Evolutionary conservation across 306 rosid species (phyloP).

Genomic region (Acmispon strigosus): DNA sequence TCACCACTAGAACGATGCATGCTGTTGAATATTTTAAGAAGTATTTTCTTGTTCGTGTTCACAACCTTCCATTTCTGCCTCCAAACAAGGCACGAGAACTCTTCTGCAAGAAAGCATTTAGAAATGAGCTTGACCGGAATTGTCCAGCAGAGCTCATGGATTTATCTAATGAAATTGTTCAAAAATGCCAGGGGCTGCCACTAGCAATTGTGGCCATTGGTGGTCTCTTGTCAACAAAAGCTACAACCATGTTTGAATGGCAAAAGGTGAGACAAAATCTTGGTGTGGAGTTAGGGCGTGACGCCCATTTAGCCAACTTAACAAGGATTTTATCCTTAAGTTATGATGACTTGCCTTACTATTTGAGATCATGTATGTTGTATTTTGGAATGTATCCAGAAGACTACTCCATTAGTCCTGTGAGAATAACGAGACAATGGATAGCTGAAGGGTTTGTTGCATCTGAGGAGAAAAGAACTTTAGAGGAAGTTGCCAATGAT

Average conservation of each 20-base stretch:
- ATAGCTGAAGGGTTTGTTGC: neutral
- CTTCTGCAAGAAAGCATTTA: neutral
- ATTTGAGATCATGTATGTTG: neutral
- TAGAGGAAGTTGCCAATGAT: neutral
- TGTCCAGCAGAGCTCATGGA: neutral
- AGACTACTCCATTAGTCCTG: neutral
- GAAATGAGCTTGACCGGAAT: neutral
- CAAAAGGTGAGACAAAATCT: neutral
- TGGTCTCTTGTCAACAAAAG: constrained; percentile 4
- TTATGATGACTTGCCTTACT: neutral
- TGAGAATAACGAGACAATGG: neutral
- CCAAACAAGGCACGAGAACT: neutral
- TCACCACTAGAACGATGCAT: neutral
- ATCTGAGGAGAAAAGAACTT: neutral
- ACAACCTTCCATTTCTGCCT: neutral
- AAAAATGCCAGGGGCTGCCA: neutral
- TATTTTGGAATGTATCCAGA: neutral
- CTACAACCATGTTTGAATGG: neutral
- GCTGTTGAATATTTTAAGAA: neutral
- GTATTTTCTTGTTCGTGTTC: neutral
- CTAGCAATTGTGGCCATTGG: constrained; percentile 3
- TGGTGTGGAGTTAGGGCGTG: neutral
- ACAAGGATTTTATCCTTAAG: neutral
- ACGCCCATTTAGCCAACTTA: neutral
- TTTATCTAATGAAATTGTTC: neutral